A percentile compares a stretch with the other conserved stretches of the same genome.
Conservation (phyloP, 805 yeast genomes). For the Phaffomyces thermotolerans region DNA sequence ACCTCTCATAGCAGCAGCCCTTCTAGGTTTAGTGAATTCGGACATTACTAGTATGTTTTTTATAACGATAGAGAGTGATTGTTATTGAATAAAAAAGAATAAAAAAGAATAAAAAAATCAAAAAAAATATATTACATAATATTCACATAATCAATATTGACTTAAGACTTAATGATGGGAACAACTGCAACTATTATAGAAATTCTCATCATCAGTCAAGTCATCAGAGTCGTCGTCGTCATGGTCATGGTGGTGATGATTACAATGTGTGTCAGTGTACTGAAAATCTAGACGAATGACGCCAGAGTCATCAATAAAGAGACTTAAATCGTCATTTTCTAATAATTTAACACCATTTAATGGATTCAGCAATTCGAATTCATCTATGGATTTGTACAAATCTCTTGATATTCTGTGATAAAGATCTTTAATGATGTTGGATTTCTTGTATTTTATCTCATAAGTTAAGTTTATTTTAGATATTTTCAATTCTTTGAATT, state of each 20-base stretch:
- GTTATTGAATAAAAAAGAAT: not conserved
- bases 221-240: slow-evolving; percentile 13
- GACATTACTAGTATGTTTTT: not conserved
- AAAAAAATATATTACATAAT: no score
- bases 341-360: slow-evolving; percentile 12
- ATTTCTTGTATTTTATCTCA: slow-evolving; percentile 12
- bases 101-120: no score
- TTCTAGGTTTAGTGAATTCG: not conserved
- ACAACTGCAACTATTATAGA: slow-evolving; percentile 21
- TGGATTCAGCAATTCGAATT: slow-evolving; percentile 17
- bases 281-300: slow-evolving; percentile 17
- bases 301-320: slow-evolving; percentile 9
- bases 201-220: slow-evolving; percentile 21
- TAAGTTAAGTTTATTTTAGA: slow-evolving; percentile 15
- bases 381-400: slow-evolving; percentile 11
- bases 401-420: slow-evolving; percentile 18
- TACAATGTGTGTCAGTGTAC: slow-evolving; percentile 7
- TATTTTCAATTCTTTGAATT: slow-evolving; percentile 15
- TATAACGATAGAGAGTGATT: no score
- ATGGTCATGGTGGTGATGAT: slow-evolving; percentile 9
- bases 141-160: no score
- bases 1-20: not conserved
- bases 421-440: slow-evolving; percentile 11
- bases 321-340: slow-evolving; percentile 12
- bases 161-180: slow-evolving; percentile 12